Conservation (phyloP, 257 asterid species). For the Petunia axillaris region DNA sequence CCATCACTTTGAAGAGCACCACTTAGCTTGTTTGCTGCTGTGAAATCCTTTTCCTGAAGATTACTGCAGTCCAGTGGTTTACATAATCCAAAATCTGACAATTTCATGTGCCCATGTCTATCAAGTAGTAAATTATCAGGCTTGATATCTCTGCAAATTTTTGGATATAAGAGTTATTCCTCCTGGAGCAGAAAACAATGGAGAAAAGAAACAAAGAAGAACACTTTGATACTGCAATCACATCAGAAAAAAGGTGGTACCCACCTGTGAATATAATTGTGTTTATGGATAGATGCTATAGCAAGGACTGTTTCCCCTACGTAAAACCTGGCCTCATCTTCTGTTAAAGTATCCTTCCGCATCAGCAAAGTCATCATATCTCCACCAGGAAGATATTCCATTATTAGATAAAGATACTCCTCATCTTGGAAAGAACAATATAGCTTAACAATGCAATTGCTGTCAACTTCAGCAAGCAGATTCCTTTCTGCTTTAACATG, state of each 20-base stretch:
- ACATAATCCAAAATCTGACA: constrained; percentile 95
- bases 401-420: constrained; percentile 87
- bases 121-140: constrained; percentile 98
- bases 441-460: constrained; percentile 94
- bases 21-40: constrained; percentile 66
- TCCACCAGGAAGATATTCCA: constrained; percentile 99
- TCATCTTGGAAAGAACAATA: constrained; percentile 98
- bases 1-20: constrained; percentile 93
- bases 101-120: constrained; percentile 90
- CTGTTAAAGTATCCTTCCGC: constrained; percentile 93
- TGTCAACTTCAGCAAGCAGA: constrained; percentile 92
- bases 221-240: constrained; percentile 19
- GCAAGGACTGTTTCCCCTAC: constrained; percentile 97
- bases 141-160: constrained; percentile 84
- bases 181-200: not conserved
- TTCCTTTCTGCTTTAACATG: constrained; percentile 95
- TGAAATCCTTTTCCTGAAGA: constrained; percentile 91
- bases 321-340: constrained; percentile 88
- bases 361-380: constrained; percentile 98
- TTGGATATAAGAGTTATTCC: constrained; percentile 24
- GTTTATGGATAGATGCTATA: constrained; percentile 92
- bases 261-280: constrained; percentile 92
- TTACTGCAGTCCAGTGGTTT: constrained; percentile 94
- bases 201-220: constrained; percentile 26
- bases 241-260: constrained; percentile 32